Base-by-base conservation (phyloP, 345 rosid species). In the Sonneratia caseolaris region DNA sequence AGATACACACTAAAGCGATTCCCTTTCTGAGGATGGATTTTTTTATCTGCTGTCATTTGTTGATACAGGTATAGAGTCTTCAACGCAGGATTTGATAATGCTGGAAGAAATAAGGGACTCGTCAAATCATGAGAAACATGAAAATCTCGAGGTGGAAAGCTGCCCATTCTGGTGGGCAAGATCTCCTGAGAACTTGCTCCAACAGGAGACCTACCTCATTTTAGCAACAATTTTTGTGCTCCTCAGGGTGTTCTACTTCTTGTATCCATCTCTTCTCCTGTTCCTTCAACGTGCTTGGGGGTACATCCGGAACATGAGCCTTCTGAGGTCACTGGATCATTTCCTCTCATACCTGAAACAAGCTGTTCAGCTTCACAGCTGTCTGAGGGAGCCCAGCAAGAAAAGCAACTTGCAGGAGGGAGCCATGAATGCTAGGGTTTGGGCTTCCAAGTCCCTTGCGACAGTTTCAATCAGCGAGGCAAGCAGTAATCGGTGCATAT, bases 121-220 rank as follows among this genome's bases (percentile, higher is more conserved):
- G 21, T 86, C 90, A 37, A 74, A 84, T 77, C 85, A 75, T 18
- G 89, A 81, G 76, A 86, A 85, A 80, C 77, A 80, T 70, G 79
- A 75, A 67, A 80, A 74, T 71, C 21, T 72, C 8, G 96, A 86
- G 74, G 87, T 42, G 40, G 99, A 95, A 70, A 91, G 80, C 81
- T 95, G 97, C 74, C 99, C 97, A 0, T 95, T 90, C 81, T 83
- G 92, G 66, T 95, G 99, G 99, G 97, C 93, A 72, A 92, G 88
- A 83, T 91, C 99, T 57, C 99, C 99, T 1, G 97, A 89, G 86
- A 90, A 92, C 70, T 70, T 90, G 82, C 84, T 95, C 64, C 82
- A 79, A 7, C 93, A 92, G 74, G 97, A 92, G 79, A 95, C 97
- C 0, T 95, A 82, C 75, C 78, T 95, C 64, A 83, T 93, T 48